phyloP scores from a whole-genome alignment of 257 asterid species.

The Forsythia suspensa region DNA sequence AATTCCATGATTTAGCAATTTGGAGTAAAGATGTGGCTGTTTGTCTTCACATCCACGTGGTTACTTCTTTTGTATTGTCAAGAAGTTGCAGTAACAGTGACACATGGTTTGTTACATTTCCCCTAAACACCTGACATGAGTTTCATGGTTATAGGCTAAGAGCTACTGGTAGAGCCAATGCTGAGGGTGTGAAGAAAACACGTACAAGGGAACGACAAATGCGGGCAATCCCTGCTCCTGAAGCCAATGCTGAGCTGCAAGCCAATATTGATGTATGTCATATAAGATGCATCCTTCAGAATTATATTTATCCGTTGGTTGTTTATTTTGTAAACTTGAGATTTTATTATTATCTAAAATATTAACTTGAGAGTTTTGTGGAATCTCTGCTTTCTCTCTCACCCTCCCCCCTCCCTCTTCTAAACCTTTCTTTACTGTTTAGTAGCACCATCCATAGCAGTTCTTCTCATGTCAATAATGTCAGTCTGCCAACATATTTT shows the following conservation, averaged over 20 bases:
- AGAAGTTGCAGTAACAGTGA: not conserved
- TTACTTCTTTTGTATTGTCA: not conserved
- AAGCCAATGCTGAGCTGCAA: conserved; percentile 90
- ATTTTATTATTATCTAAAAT: not conserved
- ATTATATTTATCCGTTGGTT: not conserved
- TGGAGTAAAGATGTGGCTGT: not conserved
- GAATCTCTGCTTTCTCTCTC: not conserved
- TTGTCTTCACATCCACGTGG: conserved; percentile 4
- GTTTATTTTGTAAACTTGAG: not conserved
- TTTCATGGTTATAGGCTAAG: conserved; percentile 45
- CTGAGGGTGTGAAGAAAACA: conserved; percentile 56
- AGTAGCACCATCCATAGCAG: not conserved
- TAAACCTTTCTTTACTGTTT: not conserved
- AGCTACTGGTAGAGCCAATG: conserved; percentile 67
- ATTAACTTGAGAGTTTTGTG: not conserved
- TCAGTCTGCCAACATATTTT: not conserved
- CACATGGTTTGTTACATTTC: not conserved
- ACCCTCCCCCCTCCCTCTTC: not conserved
- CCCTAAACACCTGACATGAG: conserved; percentile 1
- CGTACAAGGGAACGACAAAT: conserved; percentile 63
- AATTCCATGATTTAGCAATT: not conserved
- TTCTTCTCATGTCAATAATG: not conserved
- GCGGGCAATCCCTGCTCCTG: conserved; percentile 73
- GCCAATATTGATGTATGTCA: conserved; percentile 71
- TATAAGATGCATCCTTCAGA: conserved; percentile 1